A percentile compares a stretch with the other conserved stretches of the same genome.
Evolutionary conservation across 2,329 filamentous ascomycete genomes (phyloP).

Genomic region (Penicillium janthinellum): DNA sequence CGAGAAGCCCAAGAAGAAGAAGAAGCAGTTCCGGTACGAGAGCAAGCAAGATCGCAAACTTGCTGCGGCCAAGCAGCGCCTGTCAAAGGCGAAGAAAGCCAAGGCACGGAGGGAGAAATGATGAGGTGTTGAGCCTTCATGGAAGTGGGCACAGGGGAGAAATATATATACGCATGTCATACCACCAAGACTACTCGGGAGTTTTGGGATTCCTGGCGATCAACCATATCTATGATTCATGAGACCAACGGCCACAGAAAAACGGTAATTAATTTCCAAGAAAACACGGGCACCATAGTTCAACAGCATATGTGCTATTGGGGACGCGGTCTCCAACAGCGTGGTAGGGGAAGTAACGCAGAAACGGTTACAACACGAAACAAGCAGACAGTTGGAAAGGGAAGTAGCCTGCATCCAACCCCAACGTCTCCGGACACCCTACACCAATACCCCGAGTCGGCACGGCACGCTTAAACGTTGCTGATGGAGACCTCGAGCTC

Average conservation of each 20-base stretch:
- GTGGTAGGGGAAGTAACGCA: conserved; percentile 25
- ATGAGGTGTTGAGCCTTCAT: conserved; percentile 10
- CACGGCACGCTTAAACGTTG: conserved; percentile 70
- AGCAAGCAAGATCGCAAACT: conserved; percentile 76
- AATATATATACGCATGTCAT: conserved; percentile 8
- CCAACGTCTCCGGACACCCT: conserved; percentile 32
- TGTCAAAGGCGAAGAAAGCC: conserved; percentile 71
- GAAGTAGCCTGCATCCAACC: conserved; percentile 30
- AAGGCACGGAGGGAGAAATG: conserved; percentile 53
- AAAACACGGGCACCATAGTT: conserved; percentile 18
- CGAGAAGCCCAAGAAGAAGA: conserved; percentile 72
- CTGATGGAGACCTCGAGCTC: conserved; percentile 89
- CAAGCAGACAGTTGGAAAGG: conserved; percentile 29
- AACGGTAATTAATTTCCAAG: conserved; percentile 20
- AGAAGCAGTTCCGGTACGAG: conserved; percentile 91
- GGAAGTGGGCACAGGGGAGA: not conserved
- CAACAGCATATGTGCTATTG: conserved; percentile 22
- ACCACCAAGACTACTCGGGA: conserved; percentile 13
- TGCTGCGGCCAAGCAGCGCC: conserved; percentile 63
- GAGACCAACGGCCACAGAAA: conserved; percentile 11
- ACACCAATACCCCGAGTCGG: conserved; percentile 32
- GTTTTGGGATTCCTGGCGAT: conserved; percentile 2
- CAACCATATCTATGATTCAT: conserved; percentile 18
- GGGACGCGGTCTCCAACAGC: conserved; percentile 20
- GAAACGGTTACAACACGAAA: conserved; percentile 31